Percentiles rank a stretch among this genome's conserved stretches.
Conservation (phyloP, 768 basidiomycete species). For the Boletus barrowsii region DNA sequence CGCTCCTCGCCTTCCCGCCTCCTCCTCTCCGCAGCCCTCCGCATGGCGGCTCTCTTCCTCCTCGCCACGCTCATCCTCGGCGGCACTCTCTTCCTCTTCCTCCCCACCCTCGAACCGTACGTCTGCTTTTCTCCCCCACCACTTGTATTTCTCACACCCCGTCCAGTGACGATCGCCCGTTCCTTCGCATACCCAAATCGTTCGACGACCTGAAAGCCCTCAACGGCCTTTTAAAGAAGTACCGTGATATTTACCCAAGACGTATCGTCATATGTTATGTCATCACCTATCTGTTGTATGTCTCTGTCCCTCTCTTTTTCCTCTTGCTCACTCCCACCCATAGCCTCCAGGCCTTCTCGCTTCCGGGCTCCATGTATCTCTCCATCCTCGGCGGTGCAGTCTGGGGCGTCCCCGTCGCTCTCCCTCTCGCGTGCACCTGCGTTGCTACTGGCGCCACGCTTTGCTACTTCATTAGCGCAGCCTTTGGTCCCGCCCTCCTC, state of each 20-base stretch:
- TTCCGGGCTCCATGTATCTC: slow-evolving; percentile 97
- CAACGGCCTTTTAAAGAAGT: slow-evolving; percentile 86
- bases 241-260: slow-evolving; percentile 82
- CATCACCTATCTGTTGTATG: slow-evolving; percentile 89
- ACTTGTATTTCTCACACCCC: slow-evolving; percentile 4
- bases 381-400: slow-evolving; percentile 95
- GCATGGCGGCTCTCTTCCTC: slow-evolving; percentile 78
- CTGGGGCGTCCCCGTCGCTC: slow-evolving; percentile 83
- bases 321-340: slow-evolving; percentile 7
- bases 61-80: slow-evolving; percentile 68
- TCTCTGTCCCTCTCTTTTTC: slow-evolving; percentile 17
- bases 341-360: slow-evolving; percentile 93
- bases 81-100: slow-evolving; percentile 73
- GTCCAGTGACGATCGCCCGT: slow-evolving; percentile 66
- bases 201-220: slow-evolving; percentile 85
- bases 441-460: slow-evolving; percentile 88
- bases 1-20: slow-evolving; percentile 49
- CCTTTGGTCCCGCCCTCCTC: slow-evolving; percentile 89
- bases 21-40: slow-evolving; percentile 76
- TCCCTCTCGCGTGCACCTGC: slow-evolving; percentile 89
- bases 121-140: slow-evolving; percentile 30
- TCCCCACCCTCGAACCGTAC: slow-evolving; percentile 77
- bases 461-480: slow-evolving; percentile 89
- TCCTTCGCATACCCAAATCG: slow-evolving; percentile 81
- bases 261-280: slow-evolving; percentile 87